Percentiles rank a stretch among this genome's conserved stretches.
Evolutionary conservation across 192 early-diverging fungal genomes (phyloP).

Genomic region (Coemansia furcata): DNA sequence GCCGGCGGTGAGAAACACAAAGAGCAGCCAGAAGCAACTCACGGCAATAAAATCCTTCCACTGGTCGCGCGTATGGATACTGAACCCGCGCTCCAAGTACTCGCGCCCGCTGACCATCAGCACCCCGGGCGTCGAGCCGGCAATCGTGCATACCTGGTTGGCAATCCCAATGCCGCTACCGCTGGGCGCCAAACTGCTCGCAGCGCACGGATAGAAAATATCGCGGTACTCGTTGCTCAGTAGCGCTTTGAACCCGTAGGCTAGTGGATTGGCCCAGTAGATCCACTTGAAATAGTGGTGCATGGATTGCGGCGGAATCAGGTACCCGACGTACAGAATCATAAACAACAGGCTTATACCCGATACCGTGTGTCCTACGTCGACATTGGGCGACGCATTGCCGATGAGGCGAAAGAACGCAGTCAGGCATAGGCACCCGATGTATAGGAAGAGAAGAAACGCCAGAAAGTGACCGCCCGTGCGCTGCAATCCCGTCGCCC

Average conservation of each 20-base stretch:
- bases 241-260: conserved; percentile 65
- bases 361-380: conserved; percentile 59
- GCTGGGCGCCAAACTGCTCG: conserved; percentile 39
- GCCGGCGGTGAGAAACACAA: conserved; percentile 31
- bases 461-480: conserved; percentile 55
- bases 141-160: conserved; percentile 62
- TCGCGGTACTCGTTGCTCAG: conserved; percentile 58
- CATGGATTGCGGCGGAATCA: conserved; percentile 58
- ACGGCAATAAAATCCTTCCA: conserved; percentile 63
- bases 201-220: conserved; percentile 28
- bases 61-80: conserved; percentile 56
- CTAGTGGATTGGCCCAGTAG: conserved; percentile 69
- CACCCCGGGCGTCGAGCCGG: conserved; percentile 54
- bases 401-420: conserved; percentile 61
- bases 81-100: conserved; percentile 55
- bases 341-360: conserved; percentile 59
- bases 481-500: conserved; percentile 55
- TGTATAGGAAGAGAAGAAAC: conserved; percentile 58
- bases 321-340: conserved; percentile 60
- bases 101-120: conserved; percentile 56
- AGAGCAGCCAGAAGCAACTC: conserved; percentile 29
- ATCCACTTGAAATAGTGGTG: conserved; percentile 63
- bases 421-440: conserved; percentile 47
- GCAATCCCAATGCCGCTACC: conserved; percentile 38
- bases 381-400: conserved; percentile 56